Percentiles rank a stretch among this genome's conserved stretches.
phyloP scores from a whole-genome alignment of 208 protist species.

The Trypanosoma mega region DNA sequence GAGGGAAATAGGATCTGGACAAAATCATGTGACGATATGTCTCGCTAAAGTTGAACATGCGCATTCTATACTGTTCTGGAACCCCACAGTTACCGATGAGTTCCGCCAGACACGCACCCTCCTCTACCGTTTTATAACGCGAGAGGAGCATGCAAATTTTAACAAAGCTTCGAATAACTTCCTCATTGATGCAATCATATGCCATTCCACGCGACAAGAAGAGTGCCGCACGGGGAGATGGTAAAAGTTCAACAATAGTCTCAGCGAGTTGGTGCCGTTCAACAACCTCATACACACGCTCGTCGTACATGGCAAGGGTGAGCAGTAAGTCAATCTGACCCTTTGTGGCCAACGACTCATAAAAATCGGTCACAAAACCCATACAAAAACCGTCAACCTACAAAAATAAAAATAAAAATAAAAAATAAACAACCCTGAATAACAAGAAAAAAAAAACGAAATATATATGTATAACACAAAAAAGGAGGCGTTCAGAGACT shows the following conservation, averaged over 20 bases:
- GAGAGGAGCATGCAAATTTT: slow-evolving; percentile 85
- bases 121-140: slow-evolving; percentile 60
- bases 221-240: slow-evolving; percentile 52
- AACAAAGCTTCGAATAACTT: slow-evolving; percentile 81
- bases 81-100: slow-evolving; percentile 83
- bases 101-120: slow-evolving; percentile 73
- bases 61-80: slow-evolving; percentile 79
- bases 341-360: slow-evolving; percentile 66
- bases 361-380: slow-evolving; percentile 56
- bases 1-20: slow-evolving; percentile 81
- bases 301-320: slow-evolving; percentile 76
- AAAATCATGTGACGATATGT: slow-evolving; percentile 89
- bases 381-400: slow-evolving; percentile 34
- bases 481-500: too few relatives aligned
- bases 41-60: slow-evolving; percentile 88
- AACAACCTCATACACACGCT: slow-evolving; percentile 89
- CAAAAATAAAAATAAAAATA: slow-evolving; percentile 15
- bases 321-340: slow-evolving; percentile 58
- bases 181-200: slow-evolving; percentile 73
- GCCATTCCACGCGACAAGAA: slow-evolving; percentile 85
- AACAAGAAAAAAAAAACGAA: slow-evolving; percentile 4
- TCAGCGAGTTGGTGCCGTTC: slow-evolving; percentile 60
- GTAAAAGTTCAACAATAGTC: slow-evolving; percentile 54
- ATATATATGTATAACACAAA: too few relatives aligned
- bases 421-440: neutral